Evolutionary conservation across 495 filamentous ascomycete genomes (phyloP), one percentile per base, ranked within the genome.

Genomic region (Baudoinia panamericana): DNA sequence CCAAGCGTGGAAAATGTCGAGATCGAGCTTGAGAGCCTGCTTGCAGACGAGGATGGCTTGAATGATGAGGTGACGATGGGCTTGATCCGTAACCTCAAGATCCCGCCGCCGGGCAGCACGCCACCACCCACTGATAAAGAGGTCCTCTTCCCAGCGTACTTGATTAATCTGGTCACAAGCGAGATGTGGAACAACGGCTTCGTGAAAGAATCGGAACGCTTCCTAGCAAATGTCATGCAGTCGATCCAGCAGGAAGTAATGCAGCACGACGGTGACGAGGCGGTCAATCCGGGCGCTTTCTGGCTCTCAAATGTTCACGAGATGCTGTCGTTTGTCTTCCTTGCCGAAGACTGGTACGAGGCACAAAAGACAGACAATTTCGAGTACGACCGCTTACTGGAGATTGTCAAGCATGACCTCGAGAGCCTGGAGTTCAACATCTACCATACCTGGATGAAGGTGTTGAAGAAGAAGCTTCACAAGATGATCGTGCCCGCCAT

Each of bases 121-220:
- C 88, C 90, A 6, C 78, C 84, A 18, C 85, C 88, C 7, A 86
- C 82, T 19, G 92, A 96, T 64, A 99, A 99, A 67, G 90, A 99
- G 58, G 88, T 99, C 23, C 67, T 99, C 36, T 99, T 96, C 73
- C 92, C 90, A 16, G 86, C 90, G 1, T 99, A 95, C 56, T 74
- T 99, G 45, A 99, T 99, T 65, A 99, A 99, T 60, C 75, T 99
- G 22, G 90, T 99, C 32, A 99, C 90, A 11, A 93, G 85, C 10
- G 90, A 99, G 63, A 99, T 99, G 90, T 99, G 90, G 90, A 99
- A 99, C 68, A 99, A 99, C 54, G 90, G 90, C 19, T 99, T 93
- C 57, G 92, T 99, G 48, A 96, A 99, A 67, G 90, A 99, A 65
- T 96, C 90, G 17, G 90, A 99, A 63, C 82, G 87, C 41, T 99